Evolutionary conservation across 352 stramenopile genomes (phyloP).

Genomic region (Pythium dissimile): DNA sequence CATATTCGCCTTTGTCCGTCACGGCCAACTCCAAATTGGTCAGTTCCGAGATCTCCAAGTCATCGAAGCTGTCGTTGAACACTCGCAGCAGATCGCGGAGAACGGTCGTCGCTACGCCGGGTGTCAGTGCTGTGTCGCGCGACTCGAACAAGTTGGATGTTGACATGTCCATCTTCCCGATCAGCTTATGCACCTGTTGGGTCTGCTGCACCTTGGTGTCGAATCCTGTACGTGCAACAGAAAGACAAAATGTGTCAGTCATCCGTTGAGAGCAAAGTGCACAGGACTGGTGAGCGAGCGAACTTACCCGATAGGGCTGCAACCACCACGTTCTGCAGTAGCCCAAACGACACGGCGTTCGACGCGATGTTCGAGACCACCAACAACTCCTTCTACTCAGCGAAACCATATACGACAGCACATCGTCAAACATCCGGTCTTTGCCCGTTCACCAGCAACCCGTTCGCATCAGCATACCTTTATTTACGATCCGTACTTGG

Average conservation of each 20-base stretch:
- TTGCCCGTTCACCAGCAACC: too few relatives aligned
- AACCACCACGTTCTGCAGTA: background rate
- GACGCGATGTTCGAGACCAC: background rate
- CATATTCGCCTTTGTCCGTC: constrained; percentile 8
- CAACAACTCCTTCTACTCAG: background rate
- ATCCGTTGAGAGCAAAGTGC: too few relatives aligned
- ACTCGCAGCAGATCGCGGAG: constrained; percentile 2
- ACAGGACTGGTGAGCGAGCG: too few relatives aligned
- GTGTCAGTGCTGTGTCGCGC: background rate
- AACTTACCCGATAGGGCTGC: background rate
- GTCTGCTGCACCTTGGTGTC: background rate
- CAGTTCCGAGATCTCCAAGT: constrained; percentile 9
- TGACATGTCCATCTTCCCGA: constrained; percentile 1
- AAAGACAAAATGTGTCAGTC: background rate
- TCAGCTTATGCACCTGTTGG: background rate
- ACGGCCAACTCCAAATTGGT: constrained; percentile 2
- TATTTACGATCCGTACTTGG: constrained; percentile 7
- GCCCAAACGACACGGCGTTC: background rate
- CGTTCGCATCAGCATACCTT: constrained; percentile 5
- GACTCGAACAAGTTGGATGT: constrained; percentile 1
- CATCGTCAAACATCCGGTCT: too few relatives aligned
- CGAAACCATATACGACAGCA: background rate
- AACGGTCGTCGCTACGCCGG: background rate
- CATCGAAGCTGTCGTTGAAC: constrained; percentile 7
- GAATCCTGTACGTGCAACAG: background rate